Percentiles rank a stretch among this genome's conserved stretches.
phyloP scores from a whole-genome alignment of 441 rosid species.

The Pelargonium citronellum region DNA sequence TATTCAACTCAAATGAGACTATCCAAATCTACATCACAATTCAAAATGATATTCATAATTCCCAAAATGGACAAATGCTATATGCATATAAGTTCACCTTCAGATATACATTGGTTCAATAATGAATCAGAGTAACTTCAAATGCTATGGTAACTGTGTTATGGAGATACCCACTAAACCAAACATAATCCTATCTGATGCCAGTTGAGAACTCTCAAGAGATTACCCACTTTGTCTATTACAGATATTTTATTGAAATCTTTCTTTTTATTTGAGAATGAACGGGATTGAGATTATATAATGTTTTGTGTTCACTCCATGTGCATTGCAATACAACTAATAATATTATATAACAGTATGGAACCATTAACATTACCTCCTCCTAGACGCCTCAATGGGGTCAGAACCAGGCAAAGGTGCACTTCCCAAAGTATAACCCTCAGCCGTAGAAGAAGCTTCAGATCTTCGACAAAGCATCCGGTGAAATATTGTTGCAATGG shows the following conservation, averaged over 20 bases:
- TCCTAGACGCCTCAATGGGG: constrained; percentile 87
- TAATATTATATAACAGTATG: neutral
- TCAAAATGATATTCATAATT: no score
- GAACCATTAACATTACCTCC: constrained; percentile 49
- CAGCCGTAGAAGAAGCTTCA: constrained; percentile 39
- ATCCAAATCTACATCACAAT: neutral
- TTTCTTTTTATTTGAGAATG: neutral
- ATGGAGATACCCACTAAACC: neutral
- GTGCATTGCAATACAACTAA: neutral
- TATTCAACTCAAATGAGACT: neutral
- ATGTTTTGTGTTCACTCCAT: neutral
- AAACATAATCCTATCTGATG: neutral
- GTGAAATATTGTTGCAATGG: constrained; percentile 67
- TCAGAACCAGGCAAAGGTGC: constrained; percentile 85
- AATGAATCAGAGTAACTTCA: neutral
- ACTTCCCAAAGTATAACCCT: constrained; percentile 50
- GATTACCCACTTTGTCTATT: neutral
- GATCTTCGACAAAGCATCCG: constrained; percentile 78
- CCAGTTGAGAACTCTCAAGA: neutral
- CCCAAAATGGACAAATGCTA: neutral
- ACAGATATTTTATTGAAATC: neutral
- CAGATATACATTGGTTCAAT: neutral
- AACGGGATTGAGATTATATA: neutral
- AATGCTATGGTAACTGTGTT: neutral
- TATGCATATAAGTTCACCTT: no score